Conservation (phyloP, 2,329 filamentous ascomycete genomes). For the Trichophyton rubrum region DNA sequence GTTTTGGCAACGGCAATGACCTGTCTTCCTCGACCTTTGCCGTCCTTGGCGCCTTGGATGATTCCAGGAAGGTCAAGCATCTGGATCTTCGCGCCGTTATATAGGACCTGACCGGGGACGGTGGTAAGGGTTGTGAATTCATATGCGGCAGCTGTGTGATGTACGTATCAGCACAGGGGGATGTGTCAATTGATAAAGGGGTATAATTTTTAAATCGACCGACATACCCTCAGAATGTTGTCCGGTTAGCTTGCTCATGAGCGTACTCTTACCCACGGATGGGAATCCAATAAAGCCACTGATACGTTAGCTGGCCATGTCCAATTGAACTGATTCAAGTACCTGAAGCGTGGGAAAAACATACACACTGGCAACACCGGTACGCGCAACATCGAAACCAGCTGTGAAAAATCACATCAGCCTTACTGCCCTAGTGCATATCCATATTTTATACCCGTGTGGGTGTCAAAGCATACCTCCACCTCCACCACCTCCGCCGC, state of each 20-base stretch:
- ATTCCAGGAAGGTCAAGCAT: constrained; percentile 98
- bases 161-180: constrained; percentile 1
- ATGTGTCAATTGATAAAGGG: background rate
- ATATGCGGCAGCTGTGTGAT: constrained; percentile 62
- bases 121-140: constrained; percentile 98
- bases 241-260: constrained; percentile 89
- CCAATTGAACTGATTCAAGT: background rate
- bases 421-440: background rate
- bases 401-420: constrained; percentile 29
- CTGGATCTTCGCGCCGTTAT: constrained; percentile 95
- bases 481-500: constrained; percentile 66
- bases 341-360: constrained; percentile 21
- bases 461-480: constrained; percentile 36
- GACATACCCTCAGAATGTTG: constrained; percentile 71
- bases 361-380: constrained; percentile 82
- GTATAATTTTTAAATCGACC: background rate
- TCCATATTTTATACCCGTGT: background rate
- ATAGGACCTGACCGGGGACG: constrained; percentile 87
- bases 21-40: constrained; percentile 91
- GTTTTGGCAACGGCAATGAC: constrained; percentile 99
- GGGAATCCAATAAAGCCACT: constrained; percentile 92
- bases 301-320: background rate
- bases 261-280: constrained; percentile 93
- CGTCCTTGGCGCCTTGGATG: constrained; percentile 96
- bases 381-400: constrained; percentile 95